Percentiles rank a stretch among this genome's conserved stretches.
Conservation (phyloP, 495 filamentous ascomycete genomes). For the Penicillium cataractarum region DNA sequence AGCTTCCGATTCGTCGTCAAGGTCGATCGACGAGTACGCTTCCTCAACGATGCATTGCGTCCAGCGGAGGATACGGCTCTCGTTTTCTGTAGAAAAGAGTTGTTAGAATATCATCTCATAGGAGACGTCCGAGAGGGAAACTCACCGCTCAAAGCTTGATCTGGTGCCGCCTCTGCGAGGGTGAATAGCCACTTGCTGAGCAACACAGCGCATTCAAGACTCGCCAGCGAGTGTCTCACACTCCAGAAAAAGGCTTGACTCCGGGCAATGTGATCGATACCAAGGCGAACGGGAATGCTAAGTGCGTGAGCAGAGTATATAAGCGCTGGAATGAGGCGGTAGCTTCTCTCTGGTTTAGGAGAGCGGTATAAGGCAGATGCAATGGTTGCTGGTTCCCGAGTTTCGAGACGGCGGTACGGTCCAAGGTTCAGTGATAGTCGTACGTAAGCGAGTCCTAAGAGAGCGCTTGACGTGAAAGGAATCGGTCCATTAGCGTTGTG, state of each 20-base stretch:
- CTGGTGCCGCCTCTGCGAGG: slow-evolving; percentile 33
- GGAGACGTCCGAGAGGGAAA: neutral
- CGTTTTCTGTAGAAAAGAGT: slow-evolving; percentile 32
- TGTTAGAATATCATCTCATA: neutral
- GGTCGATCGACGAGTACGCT: slow-evolving; percentile 42
- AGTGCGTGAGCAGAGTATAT: slow-evolving; percentile 45
- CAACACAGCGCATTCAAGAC: slow-evolving; percentile 52
- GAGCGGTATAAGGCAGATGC: slow-evolving; percentile 37
- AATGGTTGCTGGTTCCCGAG: slow-evolving; percentile 40
- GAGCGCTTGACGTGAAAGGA: slow-evolving; percentile 44
- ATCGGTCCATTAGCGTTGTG: slow-evolving; percentile 46
- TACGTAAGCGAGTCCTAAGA: slow-evolving; percentile 47
- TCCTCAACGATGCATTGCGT: slow-evolving; percentile 43
- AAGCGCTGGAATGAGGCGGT: slow-evolving; percentile 42
- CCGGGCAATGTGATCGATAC: slow-evolving; percentile 48
- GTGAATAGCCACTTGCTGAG: slow-evolving; percentile 54
- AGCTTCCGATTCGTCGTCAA: slow-evolving; percentile 34
- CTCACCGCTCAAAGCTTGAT: slow-evolving; percentile 40
- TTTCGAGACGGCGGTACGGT: slow-evolving; percentile 42
- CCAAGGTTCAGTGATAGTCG: slow-evolving; percentile 43
- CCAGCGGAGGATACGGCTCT: slow-evolving; percentile 44
- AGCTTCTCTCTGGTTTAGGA: slow-evolving; percentile 40
- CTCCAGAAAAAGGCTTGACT: slow-evolving; percentile 55
- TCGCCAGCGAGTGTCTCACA: slow-evolving; percentile 51
- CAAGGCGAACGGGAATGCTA: slow-evolving; percentile 45